These are phyloP conservation scores for Posidonia australis DNA, from an alignment of 106 monocot species.

Conservation along the genomic window DNA sequence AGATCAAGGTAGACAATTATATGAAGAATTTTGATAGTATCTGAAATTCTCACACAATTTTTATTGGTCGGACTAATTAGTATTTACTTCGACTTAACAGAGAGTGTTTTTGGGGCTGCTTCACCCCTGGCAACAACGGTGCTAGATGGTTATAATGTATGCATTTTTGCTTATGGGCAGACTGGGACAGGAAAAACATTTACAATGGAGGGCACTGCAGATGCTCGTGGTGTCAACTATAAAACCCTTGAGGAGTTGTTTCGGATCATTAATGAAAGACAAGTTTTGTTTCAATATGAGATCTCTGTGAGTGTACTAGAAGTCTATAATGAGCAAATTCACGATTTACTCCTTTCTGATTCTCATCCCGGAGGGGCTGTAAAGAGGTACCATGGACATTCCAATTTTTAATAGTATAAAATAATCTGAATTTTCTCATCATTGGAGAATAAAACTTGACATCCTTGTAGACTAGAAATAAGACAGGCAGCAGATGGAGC, in stretches of 20 bases:
- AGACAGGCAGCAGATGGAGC: conserved; percentile 64
- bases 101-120: conserved; percentile 62
- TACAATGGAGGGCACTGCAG: conserved; percentile 87
- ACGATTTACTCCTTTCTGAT: conserved; percentile 55
- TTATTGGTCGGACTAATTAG: background rate
- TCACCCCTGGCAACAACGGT: conserved; percentile 71
- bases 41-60: background rate
- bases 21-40: background rate
- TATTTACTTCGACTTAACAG: conserved; percentile 20
- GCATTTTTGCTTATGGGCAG: conserved; percentile 95
- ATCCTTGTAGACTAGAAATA: conserved; percentile 47
- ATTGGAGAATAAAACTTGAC: background rate
- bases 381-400: background rate
- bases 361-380: conserved; percentile 28
- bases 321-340: conserved; percentile 93
- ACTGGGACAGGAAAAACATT: conserved; percentile 94
- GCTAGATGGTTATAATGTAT: conserved; percentile 90
- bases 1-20: conserved; percentile 43
- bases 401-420: background rate
- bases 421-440: background rate
- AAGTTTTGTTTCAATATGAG: conserved; percentile 46
- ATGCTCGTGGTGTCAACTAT: conserved; percentile 77
- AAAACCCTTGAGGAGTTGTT: conserved; percentile 83
- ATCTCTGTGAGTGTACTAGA: conserved; percentile 72
- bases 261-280: conserved; percentile 63